Evolutionary conservation across 208 protist genomes (phyloP), one percentile per base, ranked within the genome.

Genomic region (Trichomonas tenax): DNA sequence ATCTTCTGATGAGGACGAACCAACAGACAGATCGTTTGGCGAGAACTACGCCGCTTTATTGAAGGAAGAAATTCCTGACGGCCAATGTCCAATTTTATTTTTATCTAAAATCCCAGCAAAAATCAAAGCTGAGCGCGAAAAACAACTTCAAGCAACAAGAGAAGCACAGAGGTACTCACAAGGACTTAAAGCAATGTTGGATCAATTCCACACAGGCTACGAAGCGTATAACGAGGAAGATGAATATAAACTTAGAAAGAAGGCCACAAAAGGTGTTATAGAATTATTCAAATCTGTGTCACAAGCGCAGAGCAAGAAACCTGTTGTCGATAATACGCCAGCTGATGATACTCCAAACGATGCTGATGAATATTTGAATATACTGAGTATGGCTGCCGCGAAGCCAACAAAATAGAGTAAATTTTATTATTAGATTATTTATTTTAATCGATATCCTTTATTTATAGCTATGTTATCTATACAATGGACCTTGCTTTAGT

Each of bases 21-120:
- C 86, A 93, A 93, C 86, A 58, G 86, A 93, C 86, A 41, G 86
- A 34, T 93, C 86, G 8, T 93, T 93, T 93, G 86, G 86, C 17
- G 44, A 93, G 46, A 41, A 93, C 17, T 93, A 51, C 31, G 44
- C 11, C 1, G 21, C 36, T 1, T 38, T 93, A 38, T 51, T 93
- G 31, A 51, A 93, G 1, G 86, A 41, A 48, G 44, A 34, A 51
- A 38, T 93, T 38, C 86, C 86, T 58, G 40, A 48, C 0, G 86
- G 86, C 44, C 44, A 93, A 51, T 93, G 86, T 51, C 86, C 86
- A 38, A 93, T 93, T 93, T 15, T 93, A 38, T 93, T 41, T 38
- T 51, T 93, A 31, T 93, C 86, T 38, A 93, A 93, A 93, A 40
- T 93, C 4, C 86, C 86, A 38, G 86, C 17, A 10, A 93, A 51